phyloP scores from a whole-genome alignment of 345 rosid species.

The Fremontodendron californicum region DNA sequence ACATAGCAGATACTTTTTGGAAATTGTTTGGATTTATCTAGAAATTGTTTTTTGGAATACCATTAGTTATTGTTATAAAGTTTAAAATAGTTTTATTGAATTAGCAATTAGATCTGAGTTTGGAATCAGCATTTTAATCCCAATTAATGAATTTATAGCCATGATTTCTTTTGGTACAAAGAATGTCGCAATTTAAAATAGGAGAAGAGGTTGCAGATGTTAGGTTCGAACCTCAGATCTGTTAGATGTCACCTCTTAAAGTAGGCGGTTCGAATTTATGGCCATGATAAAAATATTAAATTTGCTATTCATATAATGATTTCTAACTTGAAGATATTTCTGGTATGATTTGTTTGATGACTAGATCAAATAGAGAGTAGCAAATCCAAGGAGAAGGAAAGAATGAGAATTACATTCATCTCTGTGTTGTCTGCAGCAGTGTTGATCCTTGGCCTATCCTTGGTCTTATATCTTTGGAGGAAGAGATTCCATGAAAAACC shows the following conservation, averaged over 20 bases:
- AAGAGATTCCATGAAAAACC: not conserved
- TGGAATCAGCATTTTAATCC: not conserved
- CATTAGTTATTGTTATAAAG: not conserved
- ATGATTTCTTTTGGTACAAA: not conserved
- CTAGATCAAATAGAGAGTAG: not conserved
- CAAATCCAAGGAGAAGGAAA: not conserved
- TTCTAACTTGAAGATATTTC: not conserved
- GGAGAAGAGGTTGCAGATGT: no score
- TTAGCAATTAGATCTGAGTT: not conserved
- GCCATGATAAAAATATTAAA: not conserved
- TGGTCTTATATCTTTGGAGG: constrained; percentile 8
- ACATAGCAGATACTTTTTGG: no score
- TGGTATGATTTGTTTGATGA: not conserved
- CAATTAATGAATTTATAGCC: not conserved
- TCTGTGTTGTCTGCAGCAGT: constrained; percentile 9
- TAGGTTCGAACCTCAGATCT: no score
- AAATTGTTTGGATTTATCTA: not conserved
- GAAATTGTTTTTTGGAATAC: not conserved
- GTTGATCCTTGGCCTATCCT: not conserved
- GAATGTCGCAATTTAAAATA: no score
- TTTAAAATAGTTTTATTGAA: not conserved
- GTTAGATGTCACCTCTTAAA: no score
- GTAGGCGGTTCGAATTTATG: not conserved
- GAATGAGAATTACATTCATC: not conserved
- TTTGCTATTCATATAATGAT: not conserved